phyloP scores from a whole-genome alignment of 768 basidiomycete genomes.

The Candolleomyces aberdarensis region DNA sequence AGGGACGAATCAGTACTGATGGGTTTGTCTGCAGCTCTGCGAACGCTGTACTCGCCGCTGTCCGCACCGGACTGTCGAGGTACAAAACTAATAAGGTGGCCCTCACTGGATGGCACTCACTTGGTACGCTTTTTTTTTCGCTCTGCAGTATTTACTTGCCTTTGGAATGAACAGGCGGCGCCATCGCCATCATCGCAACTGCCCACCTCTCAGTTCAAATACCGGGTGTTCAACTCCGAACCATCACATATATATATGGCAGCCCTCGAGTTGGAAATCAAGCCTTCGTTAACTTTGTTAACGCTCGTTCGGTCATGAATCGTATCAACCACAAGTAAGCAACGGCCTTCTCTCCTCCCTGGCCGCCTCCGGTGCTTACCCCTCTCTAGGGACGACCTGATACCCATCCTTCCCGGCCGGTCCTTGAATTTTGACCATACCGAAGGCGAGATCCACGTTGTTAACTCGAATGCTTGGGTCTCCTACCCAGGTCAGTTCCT shows the following conservation, averaged over 20 bases:
- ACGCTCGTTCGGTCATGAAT: constrained; percentile 37
- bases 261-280: constrained; percentile 31
- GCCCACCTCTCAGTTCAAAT: constrained; percentile 46
- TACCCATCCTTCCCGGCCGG: constrained; percentile 57
- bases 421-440: constrained; percentile 49
- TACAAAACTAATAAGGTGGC: constrained; percentile 30
- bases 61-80: constrained; percentile 7
- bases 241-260: no score
- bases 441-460: constrained; percentile 51
- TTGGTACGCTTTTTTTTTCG: background rate
- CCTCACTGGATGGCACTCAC: constrained; percentile 28
- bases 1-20: background rate
- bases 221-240: constrained; percentile 17
- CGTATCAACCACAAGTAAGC: constrained; percentile 38
- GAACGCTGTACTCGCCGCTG: constrained; percentile 26
- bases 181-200: constrained; percentile 49
- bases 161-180: constrained; percentile 35
- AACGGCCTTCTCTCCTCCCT: background rate
- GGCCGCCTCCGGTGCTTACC: background rate
- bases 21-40: constrained; percentile 29
- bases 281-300: constrained; percentile 46
- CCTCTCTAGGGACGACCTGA: constrained; percentile 26
- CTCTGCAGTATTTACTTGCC: background rate
- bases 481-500: constrained; percentile 27
- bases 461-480: constrained; percentile 33